These are phyloP conservation scores for Aspergillus heteromorphus DNA, from an alignment of 495 filamentous ascomycete species.

Conservation along the genomic window DNA sequence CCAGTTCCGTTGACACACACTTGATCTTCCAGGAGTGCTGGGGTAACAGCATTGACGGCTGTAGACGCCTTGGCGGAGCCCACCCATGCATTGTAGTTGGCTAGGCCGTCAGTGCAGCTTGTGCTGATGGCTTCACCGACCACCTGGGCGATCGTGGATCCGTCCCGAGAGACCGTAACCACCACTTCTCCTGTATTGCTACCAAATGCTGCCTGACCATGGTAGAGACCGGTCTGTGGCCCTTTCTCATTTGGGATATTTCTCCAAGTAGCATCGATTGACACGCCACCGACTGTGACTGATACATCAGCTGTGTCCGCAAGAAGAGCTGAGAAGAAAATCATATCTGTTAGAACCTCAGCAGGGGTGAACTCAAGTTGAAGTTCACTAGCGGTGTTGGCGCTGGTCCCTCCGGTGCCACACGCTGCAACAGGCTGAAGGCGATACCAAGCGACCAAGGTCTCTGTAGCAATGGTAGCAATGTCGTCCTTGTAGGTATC, in stretches of 20 bases:
- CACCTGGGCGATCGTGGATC: not conserved
- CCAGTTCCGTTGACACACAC: not conserved
- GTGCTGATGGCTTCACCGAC: not conserved
- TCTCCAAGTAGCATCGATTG: not conserved
- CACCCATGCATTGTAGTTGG: not conserved
- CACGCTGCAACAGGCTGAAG: slow-evolving; percentile 24
- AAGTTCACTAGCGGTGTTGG: slow-evolving; percentile 24
- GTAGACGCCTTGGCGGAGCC: not conserved
- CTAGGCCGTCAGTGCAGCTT: not conserved
- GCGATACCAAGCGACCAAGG: slow-evolving; percentile 60
- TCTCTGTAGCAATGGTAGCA: slow-evolving; percentile 32
- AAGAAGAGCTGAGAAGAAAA: slow-evolving; percentile 28
- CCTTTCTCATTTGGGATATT: not conserved
- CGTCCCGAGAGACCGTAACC: not conserved
- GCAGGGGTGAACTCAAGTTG: slow-evolving; percentile 14
- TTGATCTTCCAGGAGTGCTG: not conserved
- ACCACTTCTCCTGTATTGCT: not conserved
- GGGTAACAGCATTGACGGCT: not conserved
- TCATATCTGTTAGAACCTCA: slow-evolving; percentile 20
- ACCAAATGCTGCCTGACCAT: not conserved
- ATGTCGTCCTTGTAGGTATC: slow-evolving; percentile 51
- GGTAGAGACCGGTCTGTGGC: too few species aligned
- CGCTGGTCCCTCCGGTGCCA: slow-evolving; percentile 26
- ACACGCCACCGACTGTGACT: not conserved
- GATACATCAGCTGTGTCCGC: not conserved